Base-by-base conservation (phyloP, 169 alveolate genomes). In the Plasmodium blacklocki region DNA sequence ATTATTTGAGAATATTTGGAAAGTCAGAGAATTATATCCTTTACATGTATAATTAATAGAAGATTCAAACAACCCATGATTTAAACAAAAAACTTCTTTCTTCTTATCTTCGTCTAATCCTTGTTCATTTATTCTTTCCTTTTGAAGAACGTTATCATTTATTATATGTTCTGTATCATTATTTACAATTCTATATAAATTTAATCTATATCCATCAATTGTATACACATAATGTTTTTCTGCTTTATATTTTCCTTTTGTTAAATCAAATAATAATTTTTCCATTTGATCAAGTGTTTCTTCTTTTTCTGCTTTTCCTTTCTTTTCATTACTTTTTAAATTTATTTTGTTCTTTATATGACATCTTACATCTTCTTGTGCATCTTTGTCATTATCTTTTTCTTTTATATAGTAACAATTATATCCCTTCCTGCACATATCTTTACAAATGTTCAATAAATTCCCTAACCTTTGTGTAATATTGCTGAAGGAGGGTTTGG, bases 211-310 rank as follows among this genome's bases (percentile, higher is more conserved):
- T 15, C 89, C 89, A 78, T 78, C 89, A 7, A 26, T 5, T 14
- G 89, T 78, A 43, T 78, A 78, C 6, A 64, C 89, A 66, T 78
- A 15, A 58, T 78, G 89, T 58, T 78, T 64, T 66, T 78, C 78
- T 50, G 76, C 78, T 66, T 64, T 78, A 39, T 47, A 23, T 11
- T 78, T 67, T 9, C 71, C 76, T 26, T 78, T 4, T 8, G 89
- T 78, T 64, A 64, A 19, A 3, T 78, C 58, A 58, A 23, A 18
- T 14, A 78, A 6, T 12, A 63, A 3, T 59, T 47, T 21, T 66
- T 78, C 78, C 89, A 78, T 78, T 15, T 7, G 12, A 58, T 78
- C 89, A 7, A 47, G n/a, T 6, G 59, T 74, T 39, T 74, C 32
- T 2, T 58, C 59, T 73, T 64, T 18, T 26, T 26, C 62, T 15